Evolutionary conservation across 2,329 filamentous ascomycete species (phyloP).

Genomic region (Eurotiales sp.): DNA sequence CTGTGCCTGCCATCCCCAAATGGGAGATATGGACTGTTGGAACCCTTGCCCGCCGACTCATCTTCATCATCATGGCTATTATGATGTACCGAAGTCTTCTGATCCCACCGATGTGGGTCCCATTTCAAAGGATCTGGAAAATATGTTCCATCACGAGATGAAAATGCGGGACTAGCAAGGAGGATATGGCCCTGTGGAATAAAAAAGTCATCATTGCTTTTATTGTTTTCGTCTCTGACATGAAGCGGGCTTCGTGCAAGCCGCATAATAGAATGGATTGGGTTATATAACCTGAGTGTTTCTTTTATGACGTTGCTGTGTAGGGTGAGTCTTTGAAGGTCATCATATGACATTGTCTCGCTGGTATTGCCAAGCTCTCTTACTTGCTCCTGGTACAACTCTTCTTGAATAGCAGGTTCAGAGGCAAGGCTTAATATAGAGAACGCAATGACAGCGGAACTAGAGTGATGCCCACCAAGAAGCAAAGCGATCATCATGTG

Average conservation of each 20-base stretch:
- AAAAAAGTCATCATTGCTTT: constrained; percentile 74
- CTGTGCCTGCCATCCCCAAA: constrained; percentile 91
- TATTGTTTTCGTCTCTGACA: constrained; percentile 52
- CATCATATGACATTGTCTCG: constrained; percentile 71
- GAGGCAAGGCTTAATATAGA: constrained; percentile 77
- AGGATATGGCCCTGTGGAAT: constrained; percentile 78
- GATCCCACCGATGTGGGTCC: constrained; percentile 90
- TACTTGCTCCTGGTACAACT: constrained; percentile 79
- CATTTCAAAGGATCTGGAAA: constrained; percentile 80
- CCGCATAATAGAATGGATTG: constrained; percentile 93
- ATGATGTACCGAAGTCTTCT: constrained; percentile 32
- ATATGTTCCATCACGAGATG: constrained; percentile 65
- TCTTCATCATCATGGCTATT: constrained; percentile 47
- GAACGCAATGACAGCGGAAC: constrained; percentile 79
- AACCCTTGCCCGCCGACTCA: constrained; percentile 80
- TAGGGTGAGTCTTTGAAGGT: constrained; percentile 72
- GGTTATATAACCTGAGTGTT: constrained; percentile 83
- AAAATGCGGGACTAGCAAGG: constrained; percentile 77
- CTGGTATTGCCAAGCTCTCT: constrained; percentile 68
- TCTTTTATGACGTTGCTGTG: constrained; percentile 86
- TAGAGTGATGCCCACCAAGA: constrained; percentile 89
- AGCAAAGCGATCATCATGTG: constrained; percentile 93
- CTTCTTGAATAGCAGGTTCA: constrained; percentile 73
- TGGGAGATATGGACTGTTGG: constrained; percentile 83
- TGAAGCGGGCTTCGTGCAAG: constrained; percentile 85